These are phyloP conservation scores for Bacterosira constricta DNA, from an alignment of 108 stramenopile species.

Conservation along the genomic window DNA sequence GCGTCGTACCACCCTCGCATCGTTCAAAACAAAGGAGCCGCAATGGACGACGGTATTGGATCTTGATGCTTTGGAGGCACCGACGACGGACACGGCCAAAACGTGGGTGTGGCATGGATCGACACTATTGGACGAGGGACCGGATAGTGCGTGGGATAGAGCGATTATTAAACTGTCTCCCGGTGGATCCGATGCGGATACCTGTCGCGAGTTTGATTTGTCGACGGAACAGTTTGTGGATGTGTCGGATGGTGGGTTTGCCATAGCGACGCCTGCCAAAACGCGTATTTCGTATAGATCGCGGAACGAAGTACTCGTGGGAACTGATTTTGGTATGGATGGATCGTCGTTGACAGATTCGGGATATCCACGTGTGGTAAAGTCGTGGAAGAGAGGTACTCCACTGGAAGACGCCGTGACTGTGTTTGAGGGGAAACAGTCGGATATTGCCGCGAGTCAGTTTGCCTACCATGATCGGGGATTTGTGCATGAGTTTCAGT, in stretches of 20 bases:
- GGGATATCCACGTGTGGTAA: constrained; percentile 85
- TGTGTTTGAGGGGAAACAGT: constrained; percentile 81
- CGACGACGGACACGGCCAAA: constrained; percentile 38
- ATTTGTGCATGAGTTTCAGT: constrained; percentile 60
- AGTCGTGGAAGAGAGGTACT: constrained; percentile 84
- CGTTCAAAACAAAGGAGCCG: constrained; percentile 39
- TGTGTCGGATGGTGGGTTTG: constrained; percentile 42
- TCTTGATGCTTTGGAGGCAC: constrained; percentile 59
- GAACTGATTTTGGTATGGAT: constrained; percentile 58
- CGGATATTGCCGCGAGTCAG: constrained; percentile 66
- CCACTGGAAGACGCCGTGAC: constrained; percentile 62
- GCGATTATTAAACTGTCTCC: constrained; percentile 62
- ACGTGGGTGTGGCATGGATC: constrained; percentile 88
- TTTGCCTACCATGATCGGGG: constrained; percentile 68
- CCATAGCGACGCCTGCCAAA: constrained; percentile 70
- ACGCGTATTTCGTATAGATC: constrained; percentile 55
- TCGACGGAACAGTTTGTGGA: constrained; percentile 62
- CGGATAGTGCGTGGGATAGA: constrained; percentile 48
- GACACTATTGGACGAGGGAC: constrained; percentile 27
- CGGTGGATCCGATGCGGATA: constrained; percentile 83
- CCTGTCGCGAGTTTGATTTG: constrained; percentile 82
- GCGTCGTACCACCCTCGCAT: constrained; percentile 58
- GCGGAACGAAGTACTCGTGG: constrained; percentile 22
- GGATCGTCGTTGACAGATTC: constrained; percentile 62
- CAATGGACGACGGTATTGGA: constrained; percentile 79